Evolutionary conservation across 1,139 yeast genomes (phyloP).

Genomic region (Dujonia santamariae): DNA sequence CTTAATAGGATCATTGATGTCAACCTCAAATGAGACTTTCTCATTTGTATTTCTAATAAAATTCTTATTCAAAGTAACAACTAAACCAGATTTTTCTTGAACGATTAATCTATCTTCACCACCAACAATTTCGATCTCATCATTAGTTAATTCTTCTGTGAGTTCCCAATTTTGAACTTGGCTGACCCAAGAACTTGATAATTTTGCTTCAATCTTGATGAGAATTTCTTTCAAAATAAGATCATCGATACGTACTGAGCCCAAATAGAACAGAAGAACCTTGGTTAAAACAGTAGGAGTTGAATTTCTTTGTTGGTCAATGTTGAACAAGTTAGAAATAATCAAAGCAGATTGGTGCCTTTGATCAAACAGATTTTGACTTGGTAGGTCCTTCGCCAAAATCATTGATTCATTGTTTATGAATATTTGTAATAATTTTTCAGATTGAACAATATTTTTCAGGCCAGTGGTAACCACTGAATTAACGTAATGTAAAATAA

Average conservation of each 20-base stretch:
- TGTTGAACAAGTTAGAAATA: constrained; percentile 41
- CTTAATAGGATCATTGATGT: constrained; percentile 1
- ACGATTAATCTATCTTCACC: constrained; percentile 43
- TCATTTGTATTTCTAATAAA: constrained; percentile 48
- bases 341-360: constrained; percentile 45
- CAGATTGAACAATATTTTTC: constrained; percentile 39
- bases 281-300: constrained; percentile 44
- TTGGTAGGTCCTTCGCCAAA: constrained; percentile 26
- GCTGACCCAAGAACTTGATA: constrained; percentile 56
- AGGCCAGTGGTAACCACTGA: constrained; percentile 31
- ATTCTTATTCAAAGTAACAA: constrained; percentile 53
- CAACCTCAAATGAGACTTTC: background rate
- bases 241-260: constrained; percentile 63
- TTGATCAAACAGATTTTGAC: constrained; percentile 14
- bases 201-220: constrained; percentile 51
- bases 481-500: constrained; percentile 40
- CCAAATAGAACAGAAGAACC: constrained; percentile 54
- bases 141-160: constrained; percentile 34
- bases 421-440: constrained; percentile 62
- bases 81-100: constrained; percentile 45
- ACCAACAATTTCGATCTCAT: constrained; percentile 43
- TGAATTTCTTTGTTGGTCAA: constrained; percentile 48
- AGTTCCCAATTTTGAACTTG: constrained; percentile 67
- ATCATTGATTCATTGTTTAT: constrained; percentile 45
- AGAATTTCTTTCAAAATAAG: constrained; percentile 55